These are phyloP conservation scores for Articulospora tetracladia DNA, from an alignment of 495 filamentous ascomycete species.

Conservation along the genomic window DNA sequence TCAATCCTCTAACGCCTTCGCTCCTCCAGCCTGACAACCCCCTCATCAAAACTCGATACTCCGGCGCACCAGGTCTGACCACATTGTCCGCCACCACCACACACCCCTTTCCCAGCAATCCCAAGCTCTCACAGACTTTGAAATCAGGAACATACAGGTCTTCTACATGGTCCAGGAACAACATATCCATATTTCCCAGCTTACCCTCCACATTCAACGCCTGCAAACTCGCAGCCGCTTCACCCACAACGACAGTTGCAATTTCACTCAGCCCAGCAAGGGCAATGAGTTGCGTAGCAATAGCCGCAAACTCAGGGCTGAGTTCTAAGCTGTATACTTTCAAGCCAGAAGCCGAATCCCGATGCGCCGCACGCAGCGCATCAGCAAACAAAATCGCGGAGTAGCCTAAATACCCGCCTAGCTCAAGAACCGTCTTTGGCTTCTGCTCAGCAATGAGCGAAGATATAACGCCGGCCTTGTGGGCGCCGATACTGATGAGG, in stretches of 20 bases:
- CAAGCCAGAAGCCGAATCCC: conserved; percentile 27
- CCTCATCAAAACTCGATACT: conserved; percentile 11
- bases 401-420: conserved; percentile 80
- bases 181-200: conserved; percentile 53
- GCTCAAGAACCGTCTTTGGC: conserved; percentile 67
- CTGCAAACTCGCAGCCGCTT: conserved; percentile 53
- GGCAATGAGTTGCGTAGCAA: conserved; percentile 58
- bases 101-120: conserved; percentile 53
- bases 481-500: conserved; percentile 72
- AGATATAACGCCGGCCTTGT: conserved; percentile 63
- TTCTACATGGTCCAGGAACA: conserved; percentile 75
- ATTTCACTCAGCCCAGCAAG: conserved; percentile 63
- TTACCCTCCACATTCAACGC: conserved; percentile 47
- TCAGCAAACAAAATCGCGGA: conserved; percentile 68
- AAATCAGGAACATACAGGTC: conserved; percentile 63
- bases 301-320: conserved; percentile 61
- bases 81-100: conserved; percentile 71
- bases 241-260: conserved; percentile 63
- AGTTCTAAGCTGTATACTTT: conserved; percentile 66
- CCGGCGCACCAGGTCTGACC: conserved; percentile 10
- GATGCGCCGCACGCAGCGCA: conserved; percentile 38
- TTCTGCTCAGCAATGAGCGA: conserved; percentile 59
- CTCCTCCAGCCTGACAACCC: neutral
- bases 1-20: conserved; percentile 13
- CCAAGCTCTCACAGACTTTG: conserved; percentile 66